These are phyloP conservation scores for Brettanomyces custersianus DNA, from an alignment of 805 yeast species.

Conservation along the genomic window DNA sequence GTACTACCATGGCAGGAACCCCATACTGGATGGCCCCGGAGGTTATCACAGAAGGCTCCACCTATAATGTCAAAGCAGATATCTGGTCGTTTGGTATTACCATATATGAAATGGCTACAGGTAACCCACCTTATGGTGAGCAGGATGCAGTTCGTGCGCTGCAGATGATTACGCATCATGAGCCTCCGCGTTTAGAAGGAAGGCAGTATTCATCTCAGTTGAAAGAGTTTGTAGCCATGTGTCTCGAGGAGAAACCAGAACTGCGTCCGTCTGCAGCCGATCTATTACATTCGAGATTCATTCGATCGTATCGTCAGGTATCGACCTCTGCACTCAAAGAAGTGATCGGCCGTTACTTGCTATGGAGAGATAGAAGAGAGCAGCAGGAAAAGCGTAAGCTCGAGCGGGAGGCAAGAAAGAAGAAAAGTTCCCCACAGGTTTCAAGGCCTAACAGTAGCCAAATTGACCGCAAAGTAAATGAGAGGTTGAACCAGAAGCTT, in stretches of 20 bases:
- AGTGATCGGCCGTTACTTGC: conserved; percentile 58
- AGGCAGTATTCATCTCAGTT: conserved; percentile 64
- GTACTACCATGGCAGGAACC: conserved; percentile 94
- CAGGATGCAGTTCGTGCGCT: conserved; percentile 92
- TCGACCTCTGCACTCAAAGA: conserved; percentile 62
- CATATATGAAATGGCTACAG: conserved; percentile 88
- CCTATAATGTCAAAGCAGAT: conserved; percentile 87
- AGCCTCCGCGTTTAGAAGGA: conserved; percentile 94
- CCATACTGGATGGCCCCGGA: conserved; percentile 99
- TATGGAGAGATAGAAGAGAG: conserved; percentile 65
- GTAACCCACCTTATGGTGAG: conserved; percentile 95
- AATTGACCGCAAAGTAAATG: no score
- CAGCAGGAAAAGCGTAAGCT: conserved; percentile 42
- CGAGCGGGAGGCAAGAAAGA: conserved; percentile 31
- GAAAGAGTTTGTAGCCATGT: conserved; percentile 83
- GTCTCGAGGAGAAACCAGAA: conserved; percentile 88
- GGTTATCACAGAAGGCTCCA: conserved; percentile 84
- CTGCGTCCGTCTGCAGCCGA: conserved; percentile 87
- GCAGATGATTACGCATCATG: conserved; percentile 85
- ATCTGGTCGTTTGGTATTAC: conserved; percentile 98
- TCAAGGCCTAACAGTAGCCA: no score
- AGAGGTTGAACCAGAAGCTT: no score
- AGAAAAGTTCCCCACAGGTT: background rate
- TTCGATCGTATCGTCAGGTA: conserved; percentile 49
- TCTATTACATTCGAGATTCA: conserved; percentile 62